phyloP scores from a whole-genome alignment of 148 eudicot genomes.

The Chenopodium quinoa region DNA sequence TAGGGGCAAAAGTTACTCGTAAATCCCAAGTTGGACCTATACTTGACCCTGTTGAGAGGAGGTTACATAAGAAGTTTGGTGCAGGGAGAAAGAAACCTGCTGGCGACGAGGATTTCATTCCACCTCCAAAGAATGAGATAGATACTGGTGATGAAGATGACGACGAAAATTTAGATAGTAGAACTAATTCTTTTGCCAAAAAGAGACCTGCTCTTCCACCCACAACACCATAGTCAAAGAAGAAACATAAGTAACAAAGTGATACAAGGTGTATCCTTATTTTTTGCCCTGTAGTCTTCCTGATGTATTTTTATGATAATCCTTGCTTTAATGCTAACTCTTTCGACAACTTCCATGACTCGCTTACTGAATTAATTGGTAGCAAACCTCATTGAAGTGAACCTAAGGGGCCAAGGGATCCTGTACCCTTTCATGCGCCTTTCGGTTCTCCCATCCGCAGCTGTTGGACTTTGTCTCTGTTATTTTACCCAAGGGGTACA shows the following conservation, averaged over 20 bases:
- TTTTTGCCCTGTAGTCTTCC: background rate
- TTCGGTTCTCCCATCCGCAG: background rate
- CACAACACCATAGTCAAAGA: constrained; percentile 34
- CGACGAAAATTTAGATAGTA: constrained; percentile 61
- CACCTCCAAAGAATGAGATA: constrained; percentile 32
- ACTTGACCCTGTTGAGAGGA: constrained; percentile 60
- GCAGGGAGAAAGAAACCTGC: constrained; percentile 44
- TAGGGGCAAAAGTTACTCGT: constrained; percentile 68
- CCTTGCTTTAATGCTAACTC: background rate
- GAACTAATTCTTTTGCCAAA: constrained; percentile 57
- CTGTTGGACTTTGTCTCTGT: background rate
- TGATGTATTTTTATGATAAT: background rate
- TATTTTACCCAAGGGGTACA: no score
- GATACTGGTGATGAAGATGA: constrained; percentile 41
- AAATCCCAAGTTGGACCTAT: constrained; percentile 35
- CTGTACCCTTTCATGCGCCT: background rate
- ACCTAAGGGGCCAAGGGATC: background rate
- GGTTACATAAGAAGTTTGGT: constrained; percentile 49
- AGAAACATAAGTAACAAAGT: constrained; percentile 29
- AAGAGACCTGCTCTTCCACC: constrained; percentile 41
- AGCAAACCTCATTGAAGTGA: background rate
- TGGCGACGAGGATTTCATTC: constrained; percentile 33
- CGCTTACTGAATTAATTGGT: no score
- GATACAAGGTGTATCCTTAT: background rate
- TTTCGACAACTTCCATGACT: background rate